phyloP scores from a whole-genome alignment of 495 filamentous ascomycete species.

The Neurospora africana region DNA sequence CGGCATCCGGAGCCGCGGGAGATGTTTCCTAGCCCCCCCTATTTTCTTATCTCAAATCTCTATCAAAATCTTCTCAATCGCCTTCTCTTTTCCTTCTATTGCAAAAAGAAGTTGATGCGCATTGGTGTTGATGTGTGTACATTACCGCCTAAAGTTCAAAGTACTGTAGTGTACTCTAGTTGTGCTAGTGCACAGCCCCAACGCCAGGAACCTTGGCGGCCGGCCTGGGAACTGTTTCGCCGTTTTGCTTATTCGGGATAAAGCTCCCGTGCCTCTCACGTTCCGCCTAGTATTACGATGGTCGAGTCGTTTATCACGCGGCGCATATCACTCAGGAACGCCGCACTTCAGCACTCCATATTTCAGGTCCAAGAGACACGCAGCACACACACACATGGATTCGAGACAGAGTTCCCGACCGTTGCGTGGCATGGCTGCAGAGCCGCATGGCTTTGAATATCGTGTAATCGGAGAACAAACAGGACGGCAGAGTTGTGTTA shows the following conservation, averaged over 20 bases:
- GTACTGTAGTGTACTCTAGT: too few relatives aligned
- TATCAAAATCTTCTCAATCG: neutral
- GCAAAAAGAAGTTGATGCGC: neutral
- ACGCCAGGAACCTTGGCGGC: neutral
- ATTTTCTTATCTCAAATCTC: neutral
- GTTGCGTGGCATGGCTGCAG: neutral
- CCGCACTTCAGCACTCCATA: neutral
- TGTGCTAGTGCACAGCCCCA: neutral
- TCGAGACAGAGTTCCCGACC: neutral
- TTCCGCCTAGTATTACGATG: neutral
- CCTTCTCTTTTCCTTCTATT: neutral
- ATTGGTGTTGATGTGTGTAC: neutral
- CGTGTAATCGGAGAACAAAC: neutral
- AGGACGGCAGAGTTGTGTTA: neutral
- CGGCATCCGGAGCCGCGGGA: neutral
- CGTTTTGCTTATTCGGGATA: neutral
- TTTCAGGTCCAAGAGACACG: neutral
- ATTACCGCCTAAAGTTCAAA: neutral
- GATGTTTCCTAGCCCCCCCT: neutral
- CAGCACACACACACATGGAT: neutral
- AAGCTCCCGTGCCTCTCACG: neutral
- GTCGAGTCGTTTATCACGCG: neutral
- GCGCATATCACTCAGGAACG: neutral
- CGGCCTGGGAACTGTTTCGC: neutral
- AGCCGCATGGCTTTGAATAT: neutral